Evolutionary conservation across 2,329 filamentous ascomycete species (phyloP), one percentile per base, ranked within the genome.

Genomic region (Clarireedia homoeocarpa): DNA sequence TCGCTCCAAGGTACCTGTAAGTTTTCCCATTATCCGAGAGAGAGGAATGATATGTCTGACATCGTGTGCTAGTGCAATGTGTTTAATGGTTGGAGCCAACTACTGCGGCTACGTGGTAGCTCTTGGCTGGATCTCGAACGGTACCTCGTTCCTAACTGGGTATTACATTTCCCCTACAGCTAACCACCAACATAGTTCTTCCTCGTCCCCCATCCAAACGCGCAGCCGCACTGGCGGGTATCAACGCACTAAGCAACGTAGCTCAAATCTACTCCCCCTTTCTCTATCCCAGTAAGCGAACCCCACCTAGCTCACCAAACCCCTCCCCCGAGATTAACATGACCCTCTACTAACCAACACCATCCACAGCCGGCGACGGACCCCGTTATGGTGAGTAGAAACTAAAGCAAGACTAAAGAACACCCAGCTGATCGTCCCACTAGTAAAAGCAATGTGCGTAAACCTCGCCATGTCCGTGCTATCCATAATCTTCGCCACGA

Each of bases 71-170:
- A 44, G 40, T 4, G 52, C 52, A 15, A 50, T 55, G 46, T 55
- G 52, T 17, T 24, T 55, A 10, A 55, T 55, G 52, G 45, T 55
- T 10, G 45, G 45, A n/a, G 24, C 45, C 4, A 55, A 44, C 26
- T 55, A 44, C 17, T 39, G 45, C 6, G 45, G 45, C 15, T 55
- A 55, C 24, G 52, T 74, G 71, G 82, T 87, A 2, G 76, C 77
- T 2, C 74, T 88, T 5, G 78, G 82, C 7, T 91, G 87, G 87
- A 89, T 91, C 61, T 83, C 80, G 53, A 88, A 86, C 67, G 53
- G 51, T 53, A 38, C 9, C 20, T 53, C 27, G 9, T 3, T 34
- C n/a, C 12, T 15, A 17, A 2, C 42, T 17, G 10, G 6, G 7
- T 4, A 12, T 10, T 10, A 27, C 26, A 6, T 7, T 27, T 27